Conservation (phyloP, 1,284 basidiomycete genomes). For the Cutaneotrichosporon spelunceum region DNA sequence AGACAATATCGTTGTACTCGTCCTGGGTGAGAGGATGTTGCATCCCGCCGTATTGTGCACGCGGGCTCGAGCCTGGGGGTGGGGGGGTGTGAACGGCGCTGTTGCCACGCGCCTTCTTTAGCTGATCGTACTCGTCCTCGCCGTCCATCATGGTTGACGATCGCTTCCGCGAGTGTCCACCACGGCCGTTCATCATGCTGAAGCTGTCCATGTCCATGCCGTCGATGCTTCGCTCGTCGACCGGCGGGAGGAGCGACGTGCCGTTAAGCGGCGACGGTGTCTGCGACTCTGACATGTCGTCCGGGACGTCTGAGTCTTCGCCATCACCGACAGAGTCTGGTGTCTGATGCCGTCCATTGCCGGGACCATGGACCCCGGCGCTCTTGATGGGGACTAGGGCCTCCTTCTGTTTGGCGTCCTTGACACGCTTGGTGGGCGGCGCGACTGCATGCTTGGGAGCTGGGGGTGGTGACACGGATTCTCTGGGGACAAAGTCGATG, state of each 20-base stretch:
- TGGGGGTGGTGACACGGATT: slow-evolving; percentile 85
- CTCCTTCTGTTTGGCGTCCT: slow-evolving; percentile 36
- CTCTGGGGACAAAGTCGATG: slow-evolving; percentile 82
- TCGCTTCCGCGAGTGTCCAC: slow-evolving; percentile 30
- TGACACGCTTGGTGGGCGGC: slow-evolving; percentile 55
- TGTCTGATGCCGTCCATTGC: slow-evolving; percentile 23
- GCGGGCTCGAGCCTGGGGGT: slow-evolving; percentile 21
- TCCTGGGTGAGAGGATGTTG: slow-evolving; percentile 47
- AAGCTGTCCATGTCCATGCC: slow-evolving; percentile 22
- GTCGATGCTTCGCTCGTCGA: slow-evolving; percentile 15
- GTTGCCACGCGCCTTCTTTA: slow-evolving; percentile 38
- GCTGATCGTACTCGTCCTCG: slow-evolving; percentile 38
- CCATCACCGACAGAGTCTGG: slow-evolving; percentile 19
- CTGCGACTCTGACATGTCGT: slow-evolving; percentile 27
- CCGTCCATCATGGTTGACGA: slow-evolving; percentile 44
- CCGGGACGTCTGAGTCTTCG: slow-evolving; percentile 19
- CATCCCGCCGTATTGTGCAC: slow-evolving; percentile 16
- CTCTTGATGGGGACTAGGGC: slow-evolving; percentile 33
- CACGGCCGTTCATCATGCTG: slow-evolving; percentile 14
- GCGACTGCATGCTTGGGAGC: slow-evolving; percentile 94
- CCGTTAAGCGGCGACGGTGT: slow-evolving; percentile 25
- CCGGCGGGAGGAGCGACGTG: slow-evolving; percentile 12
- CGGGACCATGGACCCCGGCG: slow-evolving; percentile 18
- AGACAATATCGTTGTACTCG: slow-evolving; percentile 86
- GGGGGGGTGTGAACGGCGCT: slow-evolving; percentile 47